A percentile compares a stretch with the other conserved stretches of the same genome.
phyloP scores from a whole-genome alignment of 2,329 filamentous ascomycete genomes.

The Volutella citrinella region DNA sequence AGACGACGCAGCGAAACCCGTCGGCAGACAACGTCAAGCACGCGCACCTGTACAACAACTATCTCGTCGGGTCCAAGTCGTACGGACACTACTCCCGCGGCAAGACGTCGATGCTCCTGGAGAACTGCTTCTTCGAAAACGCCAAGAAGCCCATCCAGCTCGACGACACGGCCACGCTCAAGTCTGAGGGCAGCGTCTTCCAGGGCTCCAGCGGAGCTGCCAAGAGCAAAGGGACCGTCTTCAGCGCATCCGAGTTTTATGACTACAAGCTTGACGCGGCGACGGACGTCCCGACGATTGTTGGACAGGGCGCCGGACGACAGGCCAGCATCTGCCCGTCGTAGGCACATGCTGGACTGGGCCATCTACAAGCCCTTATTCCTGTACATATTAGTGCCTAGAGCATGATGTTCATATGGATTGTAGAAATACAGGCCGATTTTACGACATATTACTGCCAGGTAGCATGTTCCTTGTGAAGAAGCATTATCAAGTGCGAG shows the following conservation, averaged over 20 bases:
- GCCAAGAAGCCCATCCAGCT: conserved; percentile 16
- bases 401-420: no score
- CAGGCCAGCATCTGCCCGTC: conserved; percentile 21
- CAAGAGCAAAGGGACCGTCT: conserved; percentile 8
- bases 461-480: no score
- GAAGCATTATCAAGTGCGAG: no score
- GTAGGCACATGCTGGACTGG: background rate
- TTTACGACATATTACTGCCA: no score
- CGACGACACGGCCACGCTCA: conserved; percentile 11
- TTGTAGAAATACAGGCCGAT: no score
- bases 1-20: conserved; percentile 23
- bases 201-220: conserved; percentile 8
- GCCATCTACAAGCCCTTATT: no score
- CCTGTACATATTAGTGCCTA: no score
- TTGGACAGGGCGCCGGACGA: conserved; percentile 16
- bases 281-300: conserved; percentile 18
- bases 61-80: conserved; percentile 18
- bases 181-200: conserved; percentile 10
- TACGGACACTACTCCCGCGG: conserved; percentile 25
- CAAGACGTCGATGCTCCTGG: conserved; percentile 20
- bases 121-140: conserved; percentile 25
- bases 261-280: conserved; percentile 14
- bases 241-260: conserved; percentile 9
- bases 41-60: conserved; percentile 27
- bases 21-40: conserved; percentile 22